phyloP scores from a whole-genome alignment of 345 rosid species.

The Raphanus sativus region DNA sequence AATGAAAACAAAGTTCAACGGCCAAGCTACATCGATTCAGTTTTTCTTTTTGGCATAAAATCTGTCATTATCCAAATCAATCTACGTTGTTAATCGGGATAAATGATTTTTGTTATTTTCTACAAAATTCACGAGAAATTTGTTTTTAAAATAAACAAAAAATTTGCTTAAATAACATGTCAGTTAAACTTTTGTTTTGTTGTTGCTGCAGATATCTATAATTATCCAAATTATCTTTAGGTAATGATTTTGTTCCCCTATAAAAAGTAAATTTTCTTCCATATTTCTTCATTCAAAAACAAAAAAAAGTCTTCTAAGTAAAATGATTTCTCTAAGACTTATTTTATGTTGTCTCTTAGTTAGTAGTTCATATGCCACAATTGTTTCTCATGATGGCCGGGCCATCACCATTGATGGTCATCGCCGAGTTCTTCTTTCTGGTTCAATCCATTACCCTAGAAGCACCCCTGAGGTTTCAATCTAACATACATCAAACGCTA shows the following conservation, averaged over 20 bases:
- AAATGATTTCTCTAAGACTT: conserved; percentile 9
- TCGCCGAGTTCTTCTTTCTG: conserved; percentile 44
- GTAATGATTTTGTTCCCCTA: background rate
- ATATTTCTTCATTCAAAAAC: background rate
- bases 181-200: no score
- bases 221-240: background rate
- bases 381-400: conserved; percentile 33
- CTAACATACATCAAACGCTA: background rate
- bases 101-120: no score
- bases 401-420: conserved; percentile 54
- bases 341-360: background rate
- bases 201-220: no score
- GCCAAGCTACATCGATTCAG: no score
- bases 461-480: conserved; percentile 37
- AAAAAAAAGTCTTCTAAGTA: background rate
- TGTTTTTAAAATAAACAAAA: no score
- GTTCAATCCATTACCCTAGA: conserved; percentile 53
- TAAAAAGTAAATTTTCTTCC: background rate
- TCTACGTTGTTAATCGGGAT: no score
- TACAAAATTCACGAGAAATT: no score
- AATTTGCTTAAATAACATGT: no score
- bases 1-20: no score
- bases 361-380: conserved; percentile 11
- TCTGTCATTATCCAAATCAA: no score
- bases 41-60: no score